Base-by-base conservation (phyloP, 148 eudicot genomes). In the Chenopodium berlandieri region DNA sequence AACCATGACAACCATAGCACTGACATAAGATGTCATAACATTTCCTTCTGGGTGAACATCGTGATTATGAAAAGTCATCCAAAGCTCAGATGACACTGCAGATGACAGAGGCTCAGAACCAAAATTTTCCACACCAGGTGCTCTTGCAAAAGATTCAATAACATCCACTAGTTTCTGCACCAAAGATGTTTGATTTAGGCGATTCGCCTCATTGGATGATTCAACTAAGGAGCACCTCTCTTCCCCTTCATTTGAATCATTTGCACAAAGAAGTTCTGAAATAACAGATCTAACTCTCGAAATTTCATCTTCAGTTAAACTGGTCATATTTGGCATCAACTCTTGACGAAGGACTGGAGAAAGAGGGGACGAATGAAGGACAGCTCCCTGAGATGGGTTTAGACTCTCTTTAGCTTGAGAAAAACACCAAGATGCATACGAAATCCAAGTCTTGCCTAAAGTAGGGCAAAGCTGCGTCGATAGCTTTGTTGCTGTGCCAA, bases 401-500 rank as follows among this genome's bases (percentile, higher is more conserved):
- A 89, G 83, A 40, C 86, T 86, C 74, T 90, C 88, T 85, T 80
- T 88, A 75, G 97, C 99, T 87, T 92, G 95, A 85, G 78, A 70
- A 87, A 88, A 96, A 81, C 99, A 96, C 99, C 99, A 96, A 73
- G 99, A 91, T 73, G 94, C 99, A 91, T 94, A 94, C 70, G 90
- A 86, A 84, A 92, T 91, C 99, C 99, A 96, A 75, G 98, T 87
- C 81, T 94, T 96, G 30, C 95, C 93, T 88, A 96, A 86, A 80
- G 84, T 80, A 71, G 99, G 95, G 86, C 98, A 94, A 75, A 96
- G 94, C 60, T 76, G 91, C 40, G 95, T 86, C 8, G 99, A 92
- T 75, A 91, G 82, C 86, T 96, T 94, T 64, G 90, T 81, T 75
- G 91, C 85, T 78, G 89, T 78, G 34, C 99, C 99, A 25, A 84